Conservation (phyloP, 768 basidiomycete genomes). For the Lactarius psammicola region DNA sequence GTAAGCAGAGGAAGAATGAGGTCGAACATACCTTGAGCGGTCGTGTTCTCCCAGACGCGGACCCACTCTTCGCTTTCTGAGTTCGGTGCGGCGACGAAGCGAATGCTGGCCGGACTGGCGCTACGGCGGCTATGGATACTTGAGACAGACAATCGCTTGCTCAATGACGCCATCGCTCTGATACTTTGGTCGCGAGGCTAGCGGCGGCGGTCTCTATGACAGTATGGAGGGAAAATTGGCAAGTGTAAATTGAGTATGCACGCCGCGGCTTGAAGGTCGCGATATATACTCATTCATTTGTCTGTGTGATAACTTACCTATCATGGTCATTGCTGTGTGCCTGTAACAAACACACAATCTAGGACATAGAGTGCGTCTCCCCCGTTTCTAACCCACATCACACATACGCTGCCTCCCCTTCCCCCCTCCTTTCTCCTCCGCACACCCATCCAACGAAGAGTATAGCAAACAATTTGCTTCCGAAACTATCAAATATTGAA, state of each 20-base stretch:
- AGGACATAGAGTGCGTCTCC: no score
- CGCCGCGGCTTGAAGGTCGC: neutral
- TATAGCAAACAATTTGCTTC: no score
- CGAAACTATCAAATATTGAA: no score
- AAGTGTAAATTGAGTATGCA: neutral
- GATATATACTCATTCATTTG: neutral
- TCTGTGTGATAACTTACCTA: no score
- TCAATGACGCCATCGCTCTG: constrained; percentile 31
- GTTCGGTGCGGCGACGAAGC: constrained; percentile 33
- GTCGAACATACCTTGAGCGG: constrained; percentile 53
- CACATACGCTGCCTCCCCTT: no score
- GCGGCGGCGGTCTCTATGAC: neutral
- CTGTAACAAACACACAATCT: no score
- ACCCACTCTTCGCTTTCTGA: constrained; percentile 54
- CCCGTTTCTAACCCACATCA: no score
- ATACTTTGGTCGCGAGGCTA: constrained; percentile 1
- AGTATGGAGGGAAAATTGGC: neutral
- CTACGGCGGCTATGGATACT: constrained; percentile 30
- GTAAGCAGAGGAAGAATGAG: neutral
- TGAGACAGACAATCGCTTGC: constrained; percentile 37
- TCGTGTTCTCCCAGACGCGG: constrained; percentile 52
- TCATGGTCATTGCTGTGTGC: no score
- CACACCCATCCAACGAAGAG: no score
- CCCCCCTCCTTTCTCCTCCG: no score
- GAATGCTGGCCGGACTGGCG: constrained; percentile 24